Percentiles rank a stretch among this genome's conserved stretches.
phyloP scores from a whole-genome alignment of 2,329 filamentous ascomycete genomes.

The Xylariaceae sp. region DNA sequence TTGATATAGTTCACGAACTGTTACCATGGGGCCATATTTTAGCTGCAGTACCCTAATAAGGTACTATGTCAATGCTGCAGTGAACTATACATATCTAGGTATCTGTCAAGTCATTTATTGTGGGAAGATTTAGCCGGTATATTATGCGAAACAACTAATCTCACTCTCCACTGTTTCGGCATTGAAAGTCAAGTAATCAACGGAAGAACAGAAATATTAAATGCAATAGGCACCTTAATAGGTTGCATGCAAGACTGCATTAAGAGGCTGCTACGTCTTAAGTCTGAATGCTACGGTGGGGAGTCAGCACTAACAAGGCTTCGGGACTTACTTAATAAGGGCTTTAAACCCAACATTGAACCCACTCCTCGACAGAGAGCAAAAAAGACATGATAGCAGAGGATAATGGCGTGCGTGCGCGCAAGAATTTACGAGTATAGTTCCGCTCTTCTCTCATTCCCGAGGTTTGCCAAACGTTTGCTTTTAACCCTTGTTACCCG shows the following conservation, averaged over 20 bases:
- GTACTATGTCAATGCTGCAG: too few relatives aligned
- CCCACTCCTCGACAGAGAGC: background rate
- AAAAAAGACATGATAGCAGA: slow-evolving; percentile 19
- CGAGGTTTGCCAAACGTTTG: slow-evolving; percentile 21
- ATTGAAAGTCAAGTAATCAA: slow-evolving; percentile 4
- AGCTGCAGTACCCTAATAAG: slow-evolving; percentile 1
- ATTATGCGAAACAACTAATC: slow-evolving; percentile 12
- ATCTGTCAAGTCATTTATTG: background rate
- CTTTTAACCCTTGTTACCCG: slow-evolving; percentile 20
- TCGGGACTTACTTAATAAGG: slow-evolving; percentile 9
- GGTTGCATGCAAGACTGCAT: background rate
- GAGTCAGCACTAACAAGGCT: slow-evolving; percentile 16
- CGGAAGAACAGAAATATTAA: background rate
- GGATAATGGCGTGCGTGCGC: slow-evolving; percentile 27
- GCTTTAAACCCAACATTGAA: background rate
- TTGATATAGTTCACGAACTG: background rate
- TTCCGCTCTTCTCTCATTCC: background rate
- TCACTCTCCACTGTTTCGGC: slow-evolving; percentile 17
- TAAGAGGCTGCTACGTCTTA: background rate
- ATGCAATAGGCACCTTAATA: background rate
- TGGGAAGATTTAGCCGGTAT: slow-evolving; percentile 26
- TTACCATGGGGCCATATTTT: slow-evolving; percentile 5
- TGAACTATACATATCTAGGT: too few relatives aligned
- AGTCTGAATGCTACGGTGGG: slow-evolving; percentile 8
- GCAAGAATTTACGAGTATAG: slow-evolving; percentile 1